A percentile compares a stretch with the other conserved stretches of the same genome.
These are phyloP conservation scores for Bauhinia variegata DNA, from an alignment of 306 rosid species.

Conservation along the genomic window DNA sequence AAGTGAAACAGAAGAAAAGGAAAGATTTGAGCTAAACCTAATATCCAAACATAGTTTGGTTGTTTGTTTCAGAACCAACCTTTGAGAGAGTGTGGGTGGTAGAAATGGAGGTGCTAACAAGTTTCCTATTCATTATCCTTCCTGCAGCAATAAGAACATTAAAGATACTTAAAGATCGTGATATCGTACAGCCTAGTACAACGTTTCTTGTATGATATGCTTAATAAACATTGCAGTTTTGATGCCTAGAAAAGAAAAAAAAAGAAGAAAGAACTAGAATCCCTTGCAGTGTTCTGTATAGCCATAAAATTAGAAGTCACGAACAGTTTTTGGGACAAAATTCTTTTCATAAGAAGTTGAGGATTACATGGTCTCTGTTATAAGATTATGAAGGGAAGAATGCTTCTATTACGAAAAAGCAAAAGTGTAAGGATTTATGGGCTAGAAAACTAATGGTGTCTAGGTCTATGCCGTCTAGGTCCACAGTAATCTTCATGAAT, in stretches of 20 bases:
- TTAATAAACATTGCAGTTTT: conserved; percentile 3
- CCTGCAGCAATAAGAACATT: conserved; percentile 71
- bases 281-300: conserved; percentile 31
- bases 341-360: not conserved
- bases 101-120: conserved; percentile 52
- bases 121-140: conserved; percentile 67
- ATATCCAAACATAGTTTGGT: not conserved
- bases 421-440: not conserved
- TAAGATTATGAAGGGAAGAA: conserved; percentile 5
- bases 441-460: conserved; percentile 53
- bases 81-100: conserved; percentile 44
- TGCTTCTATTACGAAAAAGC: conserved; percentile 13
- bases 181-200: conserved; percentile 5
- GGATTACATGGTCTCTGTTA: conserved; percentile 11
- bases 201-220: conserved; percentile 8
- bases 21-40: conserved; percentile 1
- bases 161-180: conserved; percentile 33
- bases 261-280: not conserved
- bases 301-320: not conserved
- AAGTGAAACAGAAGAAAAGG: not conserved
- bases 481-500: conserved; percentile 81
- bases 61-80: conserved; percentile 53
- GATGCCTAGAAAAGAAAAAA: conserved; percentile 6
- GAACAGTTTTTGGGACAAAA: conserved; percentile 28
- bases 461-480: conserved; percentile 67